These are phyloP conservation scores for Phytophthora pinifolia DNA, from an alignment of 352 stramenopile species.

Conservation along the genomic window DNA sequence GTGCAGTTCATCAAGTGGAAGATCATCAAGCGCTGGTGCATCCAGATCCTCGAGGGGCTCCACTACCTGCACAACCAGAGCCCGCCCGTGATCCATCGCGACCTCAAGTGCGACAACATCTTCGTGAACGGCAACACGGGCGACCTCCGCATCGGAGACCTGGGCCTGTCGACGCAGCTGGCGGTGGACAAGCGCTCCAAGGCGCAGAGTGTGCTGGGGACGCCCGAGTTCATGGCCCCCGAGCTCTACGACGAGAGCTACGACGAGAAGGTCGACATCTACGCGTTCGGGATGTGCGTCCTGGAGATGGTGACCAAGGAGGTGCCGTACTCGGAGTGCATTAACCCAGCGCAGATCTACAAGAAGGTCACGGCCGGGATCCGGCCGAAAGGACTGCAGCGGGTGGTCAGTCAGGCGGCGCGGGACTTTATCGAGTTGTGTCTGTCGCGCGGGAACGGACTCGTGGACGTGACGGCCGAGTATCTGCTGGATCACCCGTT, in stretches of 20 bases:
- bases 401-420: conserved; percentile 72
- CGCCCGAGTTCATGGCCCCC: conserved; percentile 99
- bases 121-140: conserved; percentile 99
- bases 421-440: conserved; percentile 86
- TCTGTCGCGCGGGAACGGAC: conserved; percentile 73
- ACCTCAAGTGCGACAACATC: conserved; percentile 96
- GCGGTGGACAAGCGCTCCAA: conserved; percentile 75
- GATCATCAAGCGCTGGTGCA: conserved; percentile 97
- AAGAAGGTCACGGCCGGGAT: conserved; percentile 90
- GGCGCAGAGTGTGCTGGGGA: conserved; percentile 95
- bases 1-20: conserved; percentile 98
- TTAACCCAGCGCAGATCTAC: conserved; percentile 90
- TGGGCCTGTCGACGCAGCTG: conserved; percentile 90
- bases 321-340: conserved; percentile 97
- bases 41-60: conserved; percentile 97
- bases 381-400: conserved; percentile 66
- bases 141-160: conserved; percentile 97
- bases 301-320: conserved; percentile 99
- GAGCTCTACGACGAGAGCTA: conserved; percentile 99
- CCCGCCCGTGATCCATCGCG: conserved; percentile 91
- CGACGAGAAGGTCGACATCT: conserved; percentile 97
- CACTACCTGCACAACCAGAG: conserved; percentile 92
- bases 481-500: conserved; percentile 80
- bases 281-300: conserved; percentile 99
- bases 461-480: conserved; percentile 79